Evolutionary conservation across 2,329 filamentous ascomycete genomes (phyloP).

Genomic region (Botrytis medusae): DNA sequence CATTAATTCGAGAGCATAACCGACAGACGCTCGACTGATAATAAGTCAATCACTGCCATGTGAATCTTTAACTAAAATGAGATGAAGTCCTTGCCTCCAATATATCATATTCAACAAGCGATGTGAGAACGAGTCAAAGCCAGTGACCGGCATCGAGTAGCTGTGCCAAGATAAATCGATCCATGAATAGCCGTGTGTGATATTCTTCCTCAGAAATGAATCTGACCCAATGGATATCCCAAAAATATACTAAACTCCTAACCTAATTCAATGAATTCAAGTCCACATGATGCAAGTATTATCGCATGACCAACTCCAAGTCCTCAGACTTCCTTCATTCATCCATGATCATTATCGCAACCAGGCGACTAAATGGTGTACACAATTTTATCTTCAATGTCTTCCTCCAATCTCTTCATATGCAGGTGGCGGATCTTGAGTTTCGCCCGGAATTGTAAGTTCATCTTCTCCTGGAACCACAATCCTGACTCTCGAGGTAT

Average conservation of each 20-base stretch:
- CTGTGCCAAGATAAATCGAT: background rate
- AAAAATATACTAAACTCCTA: background rate
- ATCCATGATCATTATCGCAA: background rate
- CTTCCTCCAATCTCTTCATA: conserved; percentile 15
- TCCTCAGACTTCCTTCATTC: background rate
- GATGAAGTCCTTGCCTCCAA: background rate
- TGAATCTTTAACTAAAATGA: background rate
- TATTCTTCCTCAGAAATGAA: background rate
- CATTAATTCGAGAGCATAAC: background rate
- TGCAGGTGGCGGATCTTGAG: conserved; percentile 15
- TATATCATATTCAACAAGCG: background rate
- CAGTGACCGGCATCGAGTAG: background rate
- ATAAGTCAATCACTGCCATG: background rate
- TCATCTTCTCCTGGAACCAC: conserved; percentile 22
- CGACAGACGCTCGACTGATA: background rate
- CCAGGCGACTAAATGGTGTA: background rate
- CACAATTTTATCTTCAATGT: background rate
- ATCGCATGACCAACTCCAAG: background rate
- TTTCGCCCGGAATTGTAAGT: conserved; percentile 20
- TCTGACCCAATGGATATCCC: background rate
- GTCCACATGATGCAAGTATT: background rate
- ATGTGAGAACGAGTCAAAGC: background rate
- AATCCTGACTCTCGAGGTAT: conserved; percentile 20
- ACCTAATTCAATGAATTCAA: background rate
- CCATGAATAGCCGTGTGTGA: background rate